These are phyloP conservation scores for Styphnolobium japonicum DNA, from an alignment of 306 rosid genomes.

Conservation along the genomic window DNA sequence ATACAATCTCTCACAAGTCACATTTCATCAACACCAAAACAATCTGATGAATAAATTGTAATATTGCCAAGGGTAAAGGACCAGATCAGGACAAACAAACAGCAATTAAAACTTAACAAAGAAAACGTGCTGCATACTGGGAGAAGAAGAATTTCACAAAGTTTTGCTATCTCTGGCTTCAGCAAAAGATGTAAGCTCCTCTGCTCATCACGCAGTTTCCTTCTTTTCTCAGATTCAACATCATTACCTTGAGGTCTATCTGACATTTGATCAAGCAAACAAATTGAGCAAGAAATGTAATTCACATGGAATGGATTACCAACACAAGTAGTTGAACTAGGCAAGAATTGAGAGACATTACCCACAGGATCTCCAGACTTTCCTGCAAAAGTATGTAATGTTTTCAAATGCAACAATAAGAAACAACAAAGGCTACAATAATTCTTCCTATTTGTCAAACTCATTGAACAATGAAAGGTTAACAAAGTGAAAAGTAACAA, in stretches of 20 bases:
- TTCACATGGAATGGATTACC: slow-evolving; percentile 5
- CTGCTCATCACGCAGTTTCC: slow-evolving; percentile 27
- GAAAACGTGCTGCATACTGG: slow-evolving; percentile 34
- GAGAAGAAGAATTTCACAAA: slow-evolving; percentile 36
- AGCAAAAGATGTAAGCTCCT: slow-evolving; percentile 36
- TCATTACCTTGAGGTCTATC: slow-evolving; percentile 26
- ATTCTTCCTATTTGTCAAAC: slow-evolving; percentile 2
- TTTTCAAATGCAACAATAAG: slow-evolving; percentile 26
- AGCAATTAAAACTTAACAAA: slow-evolving; percentile 8
- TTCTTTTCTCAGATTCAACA: slow-evolving; percentile 23
- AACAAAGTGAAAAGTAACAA: slow-evolving; percentile 15
- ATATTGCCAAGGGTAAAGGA: slow-evolving; percentile 15
- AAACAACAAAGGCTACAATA: slow-evolving; percentile 7
- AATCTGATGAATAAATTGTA: slow-evolving; percentile 1
- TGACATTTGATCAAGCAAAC: slow-evolving; percentile 31
- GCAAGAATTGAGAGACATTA: slow-evolving; percentile 29
- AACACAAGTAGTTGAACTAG: slow-evolving; percentile 31
- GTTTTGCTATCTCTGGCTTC: slow-evolving; percentile 42
- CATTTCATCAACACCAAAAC: not conserved
- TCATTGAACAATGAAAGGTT: slow-evolving; percentile 21
- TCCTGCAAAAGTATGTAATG: slow-evolving; percentile 46
- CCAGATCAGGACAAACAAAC: slow-evolving; percentile 20
- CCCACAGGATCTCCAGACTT: slow-evolving; percentile 20
- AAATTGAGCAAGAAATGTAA: not conserved
- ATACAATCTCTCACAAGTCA: not conserved